phyloP scores from a whole-genome alignment of 768 basidiomycete species.

The Agaricus sinodeliciosus region DNA sequence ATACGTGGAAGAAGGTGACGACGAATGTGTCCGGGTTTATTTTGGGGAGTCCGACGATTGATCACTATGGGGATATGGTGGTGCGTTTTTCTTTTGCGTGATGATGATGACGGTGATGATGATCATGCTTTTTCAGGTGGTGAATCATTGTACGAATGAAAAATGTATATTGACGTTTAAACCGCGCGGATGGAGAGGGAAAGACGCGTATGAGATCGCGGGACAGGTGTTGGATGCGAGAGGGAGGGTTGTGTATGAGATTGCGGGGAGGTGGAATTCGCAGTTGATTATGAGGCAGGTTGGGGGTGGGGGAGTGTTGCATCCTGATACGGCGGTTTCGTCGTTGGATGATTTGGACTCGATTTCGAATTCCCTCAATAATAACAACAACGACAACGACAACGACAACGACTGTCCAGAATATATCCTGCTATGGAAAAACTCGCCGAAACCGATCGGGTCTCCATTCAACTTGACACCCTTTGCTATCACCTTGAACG shows the following conservation, averaged over 20 bases:
- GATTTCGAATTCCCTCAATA: too few species aligned
- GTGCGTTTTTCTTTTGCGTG: slow-evolving; percentile 45
- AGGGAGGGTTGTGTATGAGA: slow-evolving; percentile 73
- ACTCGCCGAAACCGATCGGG: slow-evolving; percentile 69
- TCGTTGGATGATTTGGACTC: not conserved
- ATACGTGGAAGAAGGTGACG: slow-evolving; percentile 93
- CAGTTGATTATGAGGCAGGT: slow-evolving; percentile 83
- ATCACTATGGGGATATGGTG: slow-evolving; percentile 93
- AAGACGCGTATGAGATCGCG: slow-evolving; percentile 88
- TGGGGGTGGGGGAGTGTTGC: slow-evolving; percentile 50
- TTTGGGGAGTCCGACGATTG: slow-evolving; percentile 80
- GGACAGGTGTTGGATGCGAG: slow-evolving; percentile 67
- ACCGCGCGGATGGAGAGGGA: slow-evolving; percentile 90
- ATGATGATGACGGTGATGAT: too few species aligned
- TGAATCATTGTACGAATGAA: slow-evolving; percentile 88
- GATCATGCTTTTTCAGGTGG: too few species aligned
- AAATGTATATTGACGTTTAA: slow-evolving; percentile 90
- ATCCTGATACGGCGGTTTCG: slow-evolving; percentile 61
- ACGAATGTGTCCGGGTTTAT: slow-evolving; percentile 92
- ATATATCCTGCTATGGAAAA: slow-evolving; percentile 87
- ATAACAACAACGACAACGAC: not conserved
- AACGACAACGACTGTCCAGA: slow-evolving; percentile 32
- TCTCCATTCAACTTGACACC: slow-evolving; percentile 95
- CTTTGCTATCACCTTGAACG: slow-evolving; percentile 88
- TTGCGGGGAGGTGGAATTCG: slow-evolving; percentile 93